Conservation (phyloP, 805 yeast genomes). For the Cyberlindnera mrakii region DNA sequence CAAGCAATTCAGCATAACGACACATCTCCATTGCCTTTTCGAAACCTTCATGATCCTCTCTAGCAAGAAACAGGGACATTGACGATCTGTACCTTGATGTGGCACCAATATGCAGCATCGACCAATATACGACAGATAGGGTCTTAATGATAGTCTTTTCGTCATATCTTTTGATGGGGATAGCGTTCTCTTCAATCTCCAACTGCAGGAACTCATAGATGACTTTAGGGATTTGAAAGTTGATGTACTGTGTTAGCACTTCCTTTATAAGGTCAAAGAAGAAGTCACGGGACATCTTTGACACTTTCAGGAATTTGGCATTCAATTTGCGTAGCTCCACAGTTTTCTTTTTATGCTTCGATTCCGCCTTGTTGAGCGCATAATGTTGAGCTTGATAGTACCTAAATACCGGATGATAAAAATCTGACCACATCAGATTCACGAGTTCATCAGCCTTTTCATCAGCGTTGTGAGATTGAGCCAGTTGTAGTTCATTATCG, state of each 20-base stretch:
- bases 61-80: constrained; percentile 23
- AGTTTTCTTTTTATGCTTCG: constrained; percentile 18
- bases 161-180: constrained; percentile 7
- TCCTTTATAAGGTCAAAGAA: constrained; percentile 38
- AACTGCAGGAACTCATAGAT: constrained; percentile 13
- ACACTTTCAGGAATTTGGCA: constrained; percentile 43
- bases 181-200: constrained; percentile 4
- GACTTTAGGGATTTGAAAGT: constrained; percentile 17
- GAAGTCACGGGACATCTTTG: constrained; percentile 41
- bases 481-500: constrained; percentile 6
- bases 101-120: constrained; percentile 50
- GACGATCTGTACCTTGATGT: constrained; percentile 50
- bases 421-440: constrained; percentile 51
- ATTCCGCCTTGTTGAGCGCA: constrained; percentile 13
- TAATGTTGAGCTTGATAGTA: constrained; percentile 28
- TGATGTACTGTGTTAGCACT: constrained; percentile 32
- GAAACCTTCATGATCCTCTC: constrained; percentile 35
- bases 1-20: constrained; percentile 44
- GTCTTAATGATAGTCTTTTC: constrained; percentile 18
- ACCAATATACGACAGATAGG: constrained; percentile 41
- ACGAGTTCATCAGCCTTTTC: constrained; percentile 29
- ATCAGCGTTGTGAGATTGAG: constrained; percentile 4
- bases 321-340: constrained; percentile 56
- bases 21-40: constrained; percentile 41
- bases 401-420: constrained; percentile 61